phyloP scores from a whole-genome alignment of 306 rosid genomes.

The Corylus avellana region DNA sequence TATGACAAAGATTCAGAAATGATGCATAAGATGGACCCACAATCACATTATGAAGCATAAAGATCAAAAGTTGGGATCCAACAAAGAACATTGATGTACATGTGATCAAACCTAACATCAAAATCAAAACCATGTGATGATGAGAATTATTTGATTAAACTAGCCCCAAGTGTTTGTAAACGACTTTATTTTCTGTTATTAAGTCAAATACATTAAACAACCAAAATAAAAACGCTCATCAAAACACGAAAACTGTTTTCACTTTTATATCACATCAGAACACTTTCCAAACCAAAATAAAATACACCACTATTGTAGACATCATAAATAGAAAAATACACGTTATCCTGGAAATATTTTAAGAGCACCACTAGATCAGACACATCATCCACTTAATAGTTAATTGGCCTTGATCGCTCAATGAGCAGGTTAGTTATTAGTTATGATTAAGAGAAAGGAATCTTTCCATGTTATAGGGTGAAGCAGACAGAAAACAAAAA shows the following conservation, averaged over 20 bases:
- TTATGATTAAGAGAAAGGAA: slow-evolving; percentile 57
- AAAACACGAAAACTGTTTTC: too few relatives aligned
- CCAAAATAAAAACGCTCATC: too few relatives aligned
- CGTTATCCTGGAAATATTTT: neutral
- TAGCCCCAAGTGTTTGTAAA: neutral
- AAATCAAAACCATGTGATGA: slow-evolving; percentile 38
- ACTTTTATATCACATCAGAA: too few relatives aligned
- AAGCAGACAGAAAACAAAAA: slow-evolving; percentile 58
- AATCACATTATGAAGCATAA: slow-evolving; percentile 30
- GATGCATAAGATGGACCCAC: slow-evolving; percentile 40
- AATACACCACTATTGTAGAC: neutral
- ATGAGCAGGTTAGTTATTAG: slow-evolving; percentile 39
- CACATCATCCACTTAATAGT: slow-evolving; percentile 44
- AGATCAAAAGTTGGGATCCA: slow-evolving; percentile 30
- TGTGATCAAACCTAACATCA: slow-evolving; percentile 40
- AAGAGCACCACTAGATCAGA: slow-evolving; percentile 28
- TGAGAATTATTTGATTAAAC: slow-evolving; percentile 2
- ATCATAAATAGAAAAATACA: neutral
- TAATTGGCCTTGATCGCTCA: slow-evolving; percentile 29
- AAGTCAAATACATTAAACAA: too few relatives aligned
- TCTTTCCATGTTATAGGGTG: slow-evolving; percentile 75
- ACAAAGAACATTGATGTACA: slow-evolving; percentile 36
- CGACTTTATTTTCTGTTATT: too few relatives aligned
- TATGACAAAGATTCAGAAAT: slow-evolving; percentile 86
- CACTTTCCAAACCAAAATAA: too few relatives aligned